A percentile compares a stretch with the other conserved stretches of the same genome.
These are phyloP conservation scores for Phaseolus coccineus DNA, from an alignment of 331 rosid species.

Conservation along the genomic window DNA sequence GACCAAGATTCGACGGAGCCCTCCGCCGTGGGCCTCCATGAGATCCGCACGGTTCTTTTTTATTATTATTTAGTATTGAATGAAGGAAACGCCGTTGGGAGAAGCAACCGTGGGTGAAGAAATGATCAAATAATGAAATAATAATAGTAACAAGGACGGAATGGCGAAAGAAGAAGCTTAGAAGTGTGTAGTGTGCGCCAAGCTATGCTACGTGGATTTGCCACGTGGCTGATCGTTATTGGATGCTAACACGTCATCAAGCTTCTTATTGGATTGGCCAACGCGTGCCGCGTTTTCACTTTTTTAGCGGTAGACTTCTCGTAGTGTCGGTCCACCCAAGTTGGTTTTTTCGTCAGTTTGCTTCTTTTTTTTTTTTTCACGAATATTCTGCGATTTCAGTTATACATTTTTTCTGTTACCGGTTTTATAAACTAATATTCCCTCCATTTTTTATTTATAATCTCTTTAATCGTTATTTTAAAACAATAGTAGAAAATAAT, in stretches of 20 bases:
- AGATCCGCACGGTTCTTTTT: constrained; percentile 45
- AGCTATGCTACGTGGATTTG: constrained; percentile 46
- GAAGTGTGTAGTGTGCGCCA: constrained; percentile 34
- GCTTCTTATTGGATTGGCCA: constrained; percentile 58
- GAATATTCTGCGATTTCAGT: too few relatives aligned
- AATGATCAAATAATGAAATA: not conserved
- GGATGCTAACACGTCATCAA: constrained; percentile 28
- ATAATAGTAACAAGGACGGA: too few relatives aligned
- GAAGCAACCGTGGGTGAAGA: not conserved
- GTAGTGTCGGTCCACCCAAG: not conserved
- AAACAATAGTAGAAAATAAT: too few relatives aligned
- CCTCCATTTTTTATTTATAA: too few relatives aligned
- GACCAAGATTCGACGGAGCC: constrained; percentile 74
- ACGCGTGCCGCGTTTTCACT: constrained; percentile 45
- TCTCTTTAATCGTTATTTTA: too few relatives aligned
- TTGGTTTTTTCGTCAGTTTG: not conserved
- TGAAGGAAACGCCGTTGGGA: constrained; percentile 27
- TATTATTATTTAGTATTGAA: not conserved
- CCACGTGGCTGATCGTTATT: constrained; percentile 64
- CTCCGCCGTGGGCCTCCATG: constrained; percentile 89
- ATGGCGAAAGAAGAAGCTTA: not conserved
- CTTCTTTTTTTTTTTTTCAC: not conserved
- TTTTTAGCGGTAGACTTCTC: not conserved
- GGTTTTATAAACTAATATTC: too few relatives aligned
- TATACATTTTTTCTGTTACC: too few relatives aligned